Base-by-base conservation (phyloP, 441 rosid species). In the Erodium texanum region DNA sequence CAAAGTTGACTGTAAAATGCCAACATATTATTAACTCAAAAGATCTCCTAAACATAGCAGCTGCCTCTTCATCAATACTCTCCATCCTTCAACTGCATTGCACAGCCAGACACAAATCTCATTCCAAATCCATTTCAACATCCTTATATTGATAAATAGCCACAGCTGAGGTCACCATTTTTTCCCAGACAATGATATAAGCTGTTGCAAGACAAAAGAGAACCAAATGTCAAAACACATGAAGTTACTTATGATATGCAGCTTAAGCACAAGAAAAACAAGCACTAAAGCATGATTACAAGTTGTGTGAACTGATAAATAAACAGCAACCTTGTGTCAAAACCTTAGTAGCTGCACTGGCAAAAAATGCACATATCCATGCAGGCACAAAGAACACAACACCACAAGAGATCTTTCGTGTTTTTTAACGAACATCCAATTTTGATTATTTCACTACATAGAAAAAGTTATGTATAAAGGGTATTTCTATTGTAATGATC, bases 171-270 rank as follows among this genome's bases (percentile, higher is more conserved):
- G 23, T 54, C 59, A 29, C 75, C 72, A 75, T 66, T 72, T 76
- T 74, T 82, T 83, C 83, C 77, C 86, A 5, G 87, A 85, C 72
- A 85, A 78, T 15, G 86, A 86, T 74, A 82, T 77, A 71, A 86
- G 84, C 93, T 87, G 91, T 54, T 64, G 6, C 24, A 70, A 43
- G 52, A 69, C 62, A 56, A 66, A 65, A 63, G 64, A 36, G 61
- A 43, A 50, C 0, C 23, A 7, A 16, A 18, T 18, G 23, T 54
- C 9, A 54, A 54, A 54, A 20, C 23, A 54, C 24, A 54, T 19
- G 14, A 14, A 18, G 4, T 54, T 19, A 20, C 0, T 20, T 54
- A 3, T 54, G 2, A 10, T 16, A 54, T 20, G 23, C 24, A 34
- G 41, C 41, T 8, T 15, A 45, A 43, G 2, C 3, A 43, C 50